Base-by-base conservation (phyloP, 2,329 filamentous ascomycete genomes). In the Berkeleyomyces basicola region DNA sequence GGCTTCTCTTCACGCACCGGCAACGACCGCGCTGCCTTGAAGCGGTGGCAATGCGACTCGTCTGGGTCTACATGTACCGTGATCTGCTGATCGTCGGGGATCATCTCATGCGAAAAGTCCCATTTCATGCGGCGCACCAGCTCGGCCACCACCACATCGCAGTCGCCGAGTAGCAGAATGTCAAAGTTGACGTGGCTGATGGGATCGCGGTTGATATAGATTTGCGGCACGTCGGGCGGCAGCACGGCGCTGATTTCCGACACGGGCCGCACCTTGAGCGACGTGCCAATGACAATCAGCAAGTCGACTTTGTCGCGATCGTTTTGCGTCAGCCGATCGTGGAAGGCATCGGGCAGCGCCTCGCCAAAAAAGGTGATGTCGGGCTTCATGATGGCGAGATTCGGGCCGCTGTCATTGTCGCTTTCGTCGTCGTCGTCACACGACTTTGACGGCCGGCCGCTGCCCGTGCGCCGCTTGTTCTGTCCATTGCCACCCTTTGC, bases 331-430 rank as follows among this genome's bases (percentile, higher is more conserved):
- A 97, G 81, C 6, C 91, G 86, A 59, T 82, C 78, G 63, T 87
- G 87, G 73, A 99, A 99, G 67, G 83, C 82, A 68, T 88, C 84
- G 0, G 92, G 91, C 0, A 99, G 84, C 59, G 85, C 80, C 75
- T 99, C 93, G 68, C 92, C 92, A 70, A 97, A 97, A 77, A 99
- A 97, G 57, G 90, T 97, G 70, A 99, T 97, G 75, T 97, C 92
- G 7, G 93, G 93, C 79, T 88, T 96, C 90, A 95, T 95, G 71
- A 95, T 84, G 63, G 88, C 90, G 2, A 84, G 81, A 58, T 80
- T 78, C 1, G 84, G 51, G 14, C 83, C 46, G 87, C 82, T 73
- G 65, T 74, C 73, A 66, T 71, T 73, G 64, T 74, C 74, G 63
- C 70, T 72, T 47, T 58, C 65, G 49, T 40, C 65, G 59, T 64